A percentile compares a stretch with the other conserved stretches of the same genome.
phyloP scores from a whole-genome alignment of 306 rosid species.

The Cucurbita moschata region DNA sequence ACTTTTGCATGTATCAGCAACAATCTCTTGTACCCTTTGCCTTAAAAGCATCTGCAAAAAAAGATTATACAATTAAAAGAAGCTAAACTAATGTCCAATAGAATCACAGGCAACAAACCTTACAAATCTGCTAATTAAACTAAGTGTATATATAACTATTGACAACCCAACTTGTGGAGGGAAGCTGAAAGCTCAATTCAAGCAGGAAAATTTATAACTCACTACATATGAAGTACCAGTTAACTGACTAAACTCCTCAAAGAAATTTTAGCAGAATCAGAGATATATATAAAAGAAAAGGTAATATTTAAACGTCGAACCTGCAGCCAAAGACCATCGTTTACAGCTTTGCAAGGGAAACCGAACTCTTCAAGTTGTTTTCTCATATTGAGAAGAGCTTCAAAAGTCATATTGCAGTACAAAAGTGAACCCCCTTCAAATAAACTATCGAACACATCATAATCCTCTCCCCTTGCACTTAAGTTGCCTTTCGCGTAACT shows the following conservation, averaged over 20 bases:
- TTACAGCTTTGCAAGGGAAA: constrained; percentile 97
- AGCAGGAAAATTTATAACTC: not conserved
- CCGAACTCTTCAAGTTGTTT: constrained; percentile 86
- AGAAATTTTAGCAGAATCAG: not conserved
- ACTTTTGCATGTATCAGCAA: constrained; percentile 77
- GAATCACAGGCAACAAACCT: not conserved
- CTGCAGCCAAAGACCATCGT: constrained; percentile 97
- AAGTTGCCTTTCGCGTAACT: constrained; percentile 44
- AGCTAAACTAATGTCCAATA: not conserved
- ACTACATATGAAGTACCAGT: not conserved
- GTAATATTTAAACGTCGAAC: constrained; percentile 22
- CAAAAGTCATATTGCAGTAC: constrained; percentile 92
- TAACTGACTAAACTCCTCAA: not conserved
- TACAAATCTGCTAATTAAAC: not conserved
- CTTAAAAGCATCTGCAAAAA: constrained; percentile 78
- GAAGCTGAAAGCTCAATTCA: not conserved
- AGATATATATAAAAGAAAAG: not conserved
- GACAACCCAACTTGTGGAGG: not conserved
- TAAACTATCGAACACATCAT: constrained; percentile 62
- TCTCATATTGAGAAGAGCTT: constrained; percentile 77
- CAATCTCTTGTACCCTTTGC: constrained; percentile 95
- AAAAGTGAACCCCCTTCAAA: constrained; percentile 94
- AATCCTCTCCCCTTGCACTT: constrained; percentile 57
- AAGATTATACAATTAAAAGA: not conserved
- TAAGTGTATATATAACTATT: not conserved